A percentile compares a stretch with the other conserved stretches of the same genome.
These are phyloP conservation scores for Solanum chilense DNA, from an alignment of 257 asterid species.

Conservation along the genomic window DNA sequence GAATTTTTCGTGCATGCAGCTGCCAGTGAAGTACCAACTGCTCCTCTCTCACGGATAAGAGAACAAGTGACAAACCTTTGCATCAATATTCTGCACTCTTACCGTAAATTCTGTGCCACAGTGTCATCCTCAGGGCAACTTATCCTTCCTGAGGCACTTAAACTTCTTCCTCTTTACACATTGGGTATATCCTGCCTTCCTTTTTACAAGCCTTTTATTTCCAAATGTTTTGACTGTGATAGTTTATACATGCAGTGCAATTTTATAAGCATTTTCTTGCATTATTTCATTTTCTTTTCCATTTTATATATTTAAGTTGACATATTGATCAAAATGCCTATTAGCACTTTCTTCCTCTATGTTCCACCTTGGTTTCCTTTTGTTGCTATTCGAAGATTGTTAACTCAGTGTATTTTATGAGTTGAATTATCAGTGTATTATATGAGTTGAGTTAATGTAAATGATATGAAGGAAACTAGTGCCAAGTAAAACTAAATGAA, in stretches of 20 bases:
- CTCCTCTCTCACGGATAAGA: slow-evolving; percentile 68
- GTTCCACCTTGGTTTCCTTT: background rate
- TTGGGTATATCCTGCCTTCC: slow-evolving; percentile 55
- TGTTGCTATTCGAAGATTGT: background rate
- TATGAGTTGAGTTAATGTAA: too few relatives aligned
- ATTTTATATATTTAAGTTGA: background rate
- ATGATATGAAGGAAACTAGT: too few relatives aligned
- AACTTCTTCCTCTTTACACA: slow-evolving; percentile 80
- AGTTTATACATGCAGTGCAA: background rate
- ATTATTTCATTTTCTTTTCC: background rate
- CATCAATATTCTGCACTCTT: slow-evolving; percentile 80
- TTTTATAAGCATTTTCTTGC: background rate
- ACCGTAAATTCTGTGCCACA: slow-evolving; percentile 93
- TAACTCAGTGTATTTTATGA: background rate
- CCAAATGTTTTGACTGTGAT: background rate
- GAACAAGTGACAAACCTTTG: slow-evolving; percentile 86
- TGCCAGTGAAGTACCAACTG: slow-evolving; percentile 77
- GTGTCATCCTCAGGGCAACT: slow-evolving; percentile 95
- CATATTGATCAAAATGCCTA: background rate
- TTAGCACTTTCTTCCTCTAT: background rate
- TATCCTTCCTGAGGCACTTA: slow-evolving; percentile 96
- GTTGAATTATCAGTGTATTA: background rate
- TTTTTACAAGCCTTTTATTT: background rate
- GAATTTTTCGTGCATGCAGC: slow-evolving; percentile 36
- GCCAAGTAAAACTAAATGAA: background rate